Conservation (phyloP, 1,284 basidiomycete species). For the Trichosporon ovoides region DNA sequence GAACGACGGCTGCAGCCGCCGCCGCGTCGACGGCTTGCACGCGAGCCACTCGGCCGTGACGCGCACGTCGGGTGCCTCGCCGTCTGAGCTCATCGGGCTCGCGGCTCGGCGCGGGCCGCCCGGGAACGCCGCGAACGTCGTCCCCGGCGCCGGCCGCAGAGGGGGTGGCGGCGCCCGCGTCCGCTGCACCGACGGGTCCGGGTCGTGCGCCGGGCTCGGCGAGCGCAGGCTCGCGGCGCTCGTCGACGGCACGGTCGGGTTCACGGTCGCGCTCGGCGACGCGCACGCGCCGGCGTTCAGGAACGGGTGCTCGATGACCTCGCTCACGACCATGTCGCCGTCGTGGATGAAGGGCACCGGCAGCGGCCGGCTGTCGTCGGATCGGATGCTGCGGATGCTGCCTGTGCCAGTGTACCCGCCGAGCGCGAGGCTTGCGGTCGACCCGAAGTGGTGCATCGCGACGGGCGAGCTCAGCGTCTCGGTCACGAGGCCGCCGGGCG, state of each 20-base stretch:
- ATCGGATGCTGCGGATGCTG: background rate
- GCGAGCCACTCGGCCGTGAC: constrained; percentile 20
- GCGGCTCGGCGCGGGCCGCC: background rate
- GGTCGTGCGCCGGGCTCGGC: background rate
- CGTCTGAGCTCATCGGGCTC: background rate
- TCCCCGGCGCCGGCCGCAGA: background rate
- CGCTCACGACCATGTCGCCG: constrained; percentile 4
- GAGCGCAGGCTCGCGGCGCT: background rate
- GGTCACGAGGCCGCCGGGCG: background rate
- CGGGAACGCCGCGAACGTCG: too few species aligned
- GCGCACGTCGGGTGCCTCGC: background rate
- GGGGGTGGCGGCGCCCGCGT: background rate
- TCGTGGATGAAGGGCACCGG: background rate
- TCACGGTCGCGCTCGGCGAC: background rate
- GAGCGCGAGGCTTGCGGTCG: background rate
- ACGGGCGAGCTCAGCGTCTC: background rate
- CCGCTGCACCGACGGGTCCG: background rate
- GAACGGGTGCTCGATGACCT: constrained; percentile 4
- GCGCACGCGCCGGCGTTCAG: background rate
- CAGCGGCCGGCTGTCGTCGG: background rate
- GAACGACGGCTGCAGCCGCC: background rate
- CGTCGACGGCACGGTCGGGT: background rate
- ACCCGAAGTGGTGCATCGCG: constrained; percentile 2
- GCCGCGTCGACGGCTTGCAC: constrained; percentile 12
- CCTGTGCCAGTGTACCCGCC: background rate